Evolutionary conservation across 768 basidiomycete species (phyloP), one percentile per base, ranked within the genome.

Genomic region (Lactifluus piperatus): DNA sequence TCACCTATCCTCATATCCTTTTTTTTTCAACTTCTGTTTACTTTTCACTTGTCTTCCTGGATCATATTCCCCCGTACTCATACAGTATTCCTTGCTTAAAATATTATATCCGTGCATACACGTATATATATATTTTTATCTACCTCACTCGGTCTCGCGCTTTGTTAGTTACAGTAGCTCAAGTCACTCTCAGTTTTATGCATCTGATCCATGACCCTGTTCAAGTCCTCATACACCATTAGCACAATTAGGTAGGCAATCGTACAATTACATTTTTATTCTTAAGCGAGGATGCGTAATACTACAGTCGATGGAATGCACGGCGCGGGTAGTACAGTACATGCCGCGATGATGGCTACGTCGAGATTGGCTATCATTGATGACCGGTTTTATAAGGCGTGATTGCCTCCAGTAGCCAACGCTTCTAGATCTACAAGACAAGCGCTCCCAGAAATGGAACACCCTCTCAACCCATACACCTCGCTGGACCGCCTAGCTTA

Each of bases 21-120:
- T 37, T 14, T 29, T 20, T 14, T 46, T 8, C 18, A 4, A 18
- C 36, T 36, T 10, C 14, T 37, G 8, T 51, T 13, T 27, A 18
- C 5, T 9, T 8, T 18, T 51, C 9, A 16, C 16, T 18, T 27
- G 24, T 16, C 51, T 20, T 27, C 45, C 43, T 11, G 34, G 54
- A 37, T 34, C 45, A 54, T 48, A 34, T 44, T 34, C 11, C 48
- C 46, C 30, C 56, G 29, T 36, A 49, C 56, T 61, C 27, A 46
- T 51, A 47, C 46, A 49, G 39, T 39, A 56, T 32, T 56, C 26
- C 27, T 50, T 56, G 56, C 56, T 56, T 48, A 56, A 56, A 27
- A 49, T 56, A 49, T 56, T 24, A 9, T 56, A 29, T 50, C 16
- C 39, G 20, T 43, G 51, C 51, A 52, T 11, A 52, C 18, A 29